Base-by-base conservation (phyloP, 1,139 yeast genomes). In the Arxiozyma bovina region DNA sequence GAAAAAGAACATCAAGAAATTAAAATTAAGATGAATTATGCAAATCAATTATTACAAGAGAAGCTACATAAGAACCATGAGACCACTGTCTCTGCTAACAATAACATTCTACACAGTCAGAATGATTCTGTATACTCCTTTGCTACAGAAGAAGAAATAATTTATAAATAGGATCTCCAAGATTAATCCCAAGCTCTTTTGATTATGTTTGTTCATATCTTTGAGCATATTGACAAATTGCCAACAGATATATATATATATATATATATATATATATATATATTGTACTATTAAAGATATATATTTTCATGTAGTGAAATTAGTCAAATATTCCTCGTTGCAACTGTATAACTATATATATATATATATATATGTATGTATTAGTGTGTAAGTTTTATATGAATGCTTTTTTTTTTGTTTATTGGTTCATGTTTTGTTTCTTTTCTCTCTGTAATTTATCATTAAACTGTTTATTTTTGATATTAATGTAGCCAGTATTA, bases 381-480 rank as follows among this genome's bases (percentile, higher is more conserved):
- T 20, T 5, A 7, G n/a, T 22, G 11, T 43, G 12, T 23, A 22
- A 43, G 9, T 27, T 27, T 27, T 43, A 22, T 22, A 15, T 43
- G 21, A 4, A 42, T 6, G 45, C 25, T 42, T 23, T n/a, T n/a
- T n/a, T n/a, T n/a, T 21, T 42, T 22, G 23, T 43, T 43, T 43
- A 12, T 22, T 9, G 30, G 18, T 43, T 18, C n/a, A 20, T 20
- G 23, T 22, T 17, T 17, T 22, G 18, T 44, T 22, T 44, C 38
- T 25, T 22, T 51, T 60, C 59, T 41, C 61, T 60, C 9, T 82
- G 75, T 60, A 89, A 72, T 63, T 87, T 87, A 68, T 78, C 80
- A 70, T 88, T 89, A 70, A 88, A 89, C 63, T 85, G 86, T 64
- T 78, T 79, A 74, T 89, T 89, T 69, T 84, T 85, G 57, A 85